Base-by-base conservation (phyloP, 164 flowering plant genomes). In the Santalum album region DNA sequence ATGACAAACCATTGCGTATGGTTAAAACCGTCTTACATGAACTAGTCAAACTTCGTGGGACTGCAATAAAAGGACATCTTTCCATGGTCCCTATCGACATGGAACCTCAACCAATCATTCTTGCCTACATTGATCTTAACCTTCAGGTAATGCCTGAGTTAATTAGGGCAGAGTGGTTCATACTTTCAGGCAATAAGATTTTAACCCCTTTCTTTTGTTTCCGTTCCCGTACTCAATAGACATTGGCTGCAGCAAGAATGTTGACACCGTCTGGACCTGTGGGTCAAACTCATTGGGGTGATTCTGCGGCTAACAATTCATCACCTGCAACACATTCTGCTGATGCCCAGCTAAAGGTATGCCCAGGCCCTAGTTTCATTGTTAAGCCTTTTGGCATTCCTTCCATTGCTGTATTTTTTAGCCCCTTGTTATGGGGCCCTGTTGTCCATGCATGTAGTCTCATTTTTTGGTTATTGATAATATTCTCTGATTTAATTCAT, bases 211-310 rank as follows among this genome's bases (percentile, higher is more conserved):
- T 11, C 32, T 55, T n/a, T 18, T 29, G 25, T 27, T 61, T 50
- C n/a, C n/a, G n/a, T 1, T 55, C 5, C 12, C 12, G 20, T 46
- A 18, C 39, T n/a, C 62, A 18, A 21, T 80, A 94, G 99, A 94
- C 99, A 43, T 75, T 94, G 61, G 99, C 99, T 57, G 99, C 99
- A 1, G 97, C 99, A 47, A 83, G 92, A 77, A 90, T 94, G 97
- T 60, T 94, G 66, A 83, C 99, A 1, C 85, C 99, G 20, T 68
- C 97, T 9, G 97, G 85, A 27, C 79, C 95, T 35, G 86, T 63
- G 61, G 96, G 96, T 38, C 99, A 89, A 76, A 84, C 85, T 52
- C 91, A 89, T 54, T 88, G 98, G 98, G 85, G 83, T 56, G 95
- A 91, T 70, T 81, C 98, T 54, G 67, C 78, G 18, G 80, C 88